These are phyloP conservation scores for Houttuynia cordata DNA, from an alignment of 164 flowering plant species.

Conservation along the genomic window DNA sequence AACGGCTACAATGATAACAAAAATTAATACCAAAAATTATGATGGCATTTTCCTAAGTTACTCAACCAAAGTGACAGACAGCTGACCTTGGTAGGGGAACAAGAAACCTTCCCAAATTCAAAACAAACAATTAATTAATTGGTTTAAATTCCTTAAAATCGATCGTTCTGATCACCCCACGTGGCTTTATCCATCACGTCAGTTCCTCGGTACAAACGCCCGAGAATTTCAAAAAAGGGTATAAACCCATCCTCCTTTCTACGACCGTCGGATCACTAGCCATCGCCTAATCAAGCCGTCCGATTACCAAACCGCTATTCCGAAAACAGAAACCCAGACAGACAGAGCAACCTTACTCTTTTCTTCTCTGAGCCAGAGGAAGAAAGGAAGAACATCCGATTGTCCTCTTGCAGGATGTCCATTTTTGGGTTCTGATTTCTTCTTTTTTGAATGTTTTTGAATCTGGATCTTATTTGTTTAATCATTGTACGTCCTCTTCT, in stretches of 20 bases:
- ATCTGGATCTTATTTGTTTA: not conserved
- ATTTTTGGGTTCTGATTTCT: no score
- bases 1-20: no score
- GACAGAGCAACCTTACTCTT: no score
- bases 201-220: slow-evolving; percentile 7
- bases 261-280: slow-evolving; percentile 9
- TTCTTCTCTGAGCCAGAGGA: no score
- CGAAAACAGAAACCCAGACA: no score
- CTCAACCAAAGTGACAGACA: not conserved
- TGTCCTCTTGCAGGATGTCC: no score
- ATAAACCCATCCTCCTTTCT: slow-evolving; percentile 9
- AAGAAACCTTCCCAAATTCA: not conserved
- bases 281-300: slow-evolving; percentile 2
- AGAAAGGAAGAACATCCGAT: no score
- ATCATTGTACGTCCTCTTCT: not conserved
- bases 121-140: not conserved
- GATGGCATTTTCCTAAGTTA: not conserved
- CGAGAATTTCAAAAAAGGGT: not conserved
- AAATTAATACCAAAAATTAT: not conserved
- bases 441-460: not conserved
- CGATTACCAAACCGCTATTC: no score
- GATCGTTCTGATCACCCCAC: not conserved
- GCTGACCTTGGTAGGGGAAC: no score
- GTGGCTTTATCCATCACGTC: slow-evolving; percentile 2
- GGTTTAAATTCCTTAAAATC: no score